Evolutionary conservation across 176 grass and related monocot species (phyloP).

Genomic region (Leersia perrieri): DNA sequence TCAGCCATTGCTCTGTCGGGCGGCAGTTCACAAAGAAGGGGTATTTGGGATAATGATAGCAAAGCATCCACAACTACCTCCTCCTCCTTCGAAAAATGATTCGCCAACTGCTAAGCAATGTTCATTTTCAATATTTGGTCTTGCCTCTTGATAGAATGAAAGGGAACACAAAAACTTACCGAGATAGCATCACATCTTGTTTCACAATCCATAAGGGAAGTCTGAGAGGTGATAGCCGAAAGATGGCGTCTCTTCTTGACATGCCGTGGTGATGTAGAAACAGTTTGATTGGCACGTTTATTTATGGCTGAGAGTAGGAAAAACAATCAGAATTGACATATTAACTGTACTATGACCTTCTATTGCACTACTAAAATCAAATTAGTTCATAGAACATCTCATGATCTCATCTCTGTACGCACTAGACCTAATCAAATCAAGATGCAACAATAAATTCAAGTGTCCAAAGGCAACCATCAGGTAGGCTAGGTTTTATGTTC

Average conservation of each 20-base stretch:
- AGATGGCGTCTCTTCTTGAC: constrained; percentile 50
- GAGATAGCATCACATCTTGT: constrained; percentile 19
- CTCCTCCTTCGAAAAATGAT: constrained; percentile 52
- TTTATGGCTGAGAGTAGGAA: constrained; percentile 57
- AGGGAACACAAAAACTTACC: constrained; percentile 10
- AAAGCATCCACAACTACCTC: constrained; percentile 56
- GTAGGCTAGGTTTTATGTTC: background rate
- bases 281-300: constrained; percentile 22
- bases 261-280: constrained; percentile 30
- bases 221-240: constrained; percentile 43
- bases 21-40: background rate
- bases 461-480: background rate
- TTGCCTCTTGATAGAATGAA: background rate
- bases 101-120: constrained; percentile 28
- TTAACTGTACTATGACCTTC: background rate
- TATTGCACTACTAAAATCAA: background rate
- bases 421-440: background rate
- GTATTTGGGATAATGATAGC: constrained; percentile 34
- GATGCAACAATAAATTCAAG: background rate
- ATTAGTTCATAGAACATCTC: background rate
- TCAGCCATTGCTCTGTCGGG: background rate
- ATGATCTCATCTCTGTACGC: background rate
- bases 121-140: background rate
- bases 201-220: background rate
- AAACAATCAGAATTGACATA: background rate